Conservation (phyloP, 208 protist species). For the Strigomonas culicis region DNA sequence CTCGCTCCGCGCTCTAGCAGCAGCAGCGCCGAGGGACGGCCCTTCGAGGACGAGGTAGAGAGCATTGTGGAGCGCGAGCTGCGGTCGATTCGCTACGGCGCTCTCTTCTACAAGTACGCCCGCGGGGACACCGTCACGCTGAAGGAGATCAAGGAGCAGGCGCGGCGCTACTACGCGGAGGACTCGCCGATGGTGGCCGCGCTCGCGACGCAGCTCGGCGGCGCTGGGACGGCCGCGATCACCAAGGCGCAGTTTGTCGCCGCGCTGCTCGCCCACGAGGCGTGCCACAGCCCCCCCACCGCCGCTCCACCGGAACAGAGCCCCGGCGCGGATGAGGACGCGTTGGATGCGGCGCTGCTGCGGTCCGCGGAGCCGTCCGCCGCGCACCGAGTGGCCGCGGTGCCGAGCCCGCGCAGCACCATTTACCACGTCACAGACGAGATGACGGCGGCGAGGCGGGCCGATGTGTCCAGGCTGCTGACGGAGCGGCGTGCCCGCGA, state of each 20-base stretch:
- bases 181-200: conserved; percentile 54
- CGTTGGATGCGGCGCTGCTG: background rate
- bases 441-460: background rate
- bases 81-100: conserved; percentile 55
- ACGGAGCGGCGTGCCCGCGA: background rate
- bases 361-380: too few species aligned
- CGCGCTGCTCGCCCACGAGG: conserved; percentile 45
- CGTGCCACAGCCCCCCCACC: conserved; percentile 38
- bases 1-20: too few species aligned
- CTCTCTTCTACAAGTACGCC: conserved; percentile 86
- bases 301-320: conserved; percentile 41
- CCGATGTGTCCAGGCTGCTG: background rate
- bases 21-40: background rate
- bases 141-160: conserved; percentile 42
- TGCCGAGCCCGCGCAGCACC: too few species aligned
- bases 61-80: conserved; percentile 19
- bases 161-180: conserved; percentile 48
- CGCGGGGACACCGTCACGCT: conserved; percentile 24
- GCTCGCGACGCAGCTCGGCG: conserved; percentile 8
- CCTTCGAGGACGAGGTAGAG: background rate
- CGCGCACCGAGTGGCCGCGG: too few species aligned
- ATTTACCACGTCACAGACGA: background rate
- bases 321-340: background rate
- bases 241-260: conserved; percentile 52
- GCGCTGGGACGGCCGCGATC: conserved; percentile 19